Base-by-base conservation (phyloP, 257 asterid species). In the Penstemon eatonii region DNA sequence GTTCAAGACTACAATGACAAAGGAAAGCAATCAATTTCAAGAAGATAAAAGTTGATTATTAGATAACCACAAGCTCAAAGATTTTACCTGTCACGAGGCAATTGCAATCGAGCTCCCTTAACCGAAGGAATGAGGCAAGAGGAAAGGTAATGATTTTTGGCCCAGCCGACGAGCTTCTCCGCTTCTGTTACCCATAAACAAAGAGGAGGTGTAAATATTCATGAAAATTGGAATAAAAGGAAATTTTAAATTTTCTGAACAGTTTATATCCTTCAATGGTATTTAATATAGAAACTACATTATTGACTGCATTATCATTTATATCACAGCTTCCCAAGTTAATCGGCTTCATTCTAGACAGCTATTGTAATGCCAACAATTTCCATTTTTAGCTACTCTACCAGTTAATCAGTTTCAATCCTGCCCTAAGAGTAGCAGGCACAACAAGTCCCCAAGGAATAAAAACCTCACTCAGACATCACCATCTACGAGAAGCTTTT, bases 91-190 rank as follows among this genome's bases (percentile, higher is more conserved):
- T 87, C 90, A 59, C 84, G 86, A 71, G 97, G 97, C 63, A 93
- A 63, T 57, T 85, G 83, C 77, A 90, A 69, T 56, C 90, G 84
- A 52, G 76, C 94, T 69, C 87, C 96, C 84, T 87, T 93, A 9
- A 90, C 86, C 53, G 70, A 80, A 73, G 96, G 97, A 78, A 58
- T 72, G 47, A 66, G 76, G 74, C 97, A 88, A 0, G 92, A 83
- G 67, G 89, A 87, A 73, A 93, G 88, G 87, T 91, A 86, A 79
- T 89, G 95, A 75, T 79, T 93, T 79, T 86, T 90, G 60, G 99
- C 97, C 99, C 99, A 93, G 70, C 99, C 99, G 58, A 87, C 84
- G 67, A 93, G 87, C 77, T 75, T 88, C 80, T 93, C 96, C 38
- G 97, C 96, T 81, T 93, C 99, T 93, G 86, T 25, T 75, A 66